Percentiles rank a stretch among this genome's conserved stretches.
Conservation (phyloP, 495 filamentous ascomycete species). For the Penicillium bialowiezense region DNA sequence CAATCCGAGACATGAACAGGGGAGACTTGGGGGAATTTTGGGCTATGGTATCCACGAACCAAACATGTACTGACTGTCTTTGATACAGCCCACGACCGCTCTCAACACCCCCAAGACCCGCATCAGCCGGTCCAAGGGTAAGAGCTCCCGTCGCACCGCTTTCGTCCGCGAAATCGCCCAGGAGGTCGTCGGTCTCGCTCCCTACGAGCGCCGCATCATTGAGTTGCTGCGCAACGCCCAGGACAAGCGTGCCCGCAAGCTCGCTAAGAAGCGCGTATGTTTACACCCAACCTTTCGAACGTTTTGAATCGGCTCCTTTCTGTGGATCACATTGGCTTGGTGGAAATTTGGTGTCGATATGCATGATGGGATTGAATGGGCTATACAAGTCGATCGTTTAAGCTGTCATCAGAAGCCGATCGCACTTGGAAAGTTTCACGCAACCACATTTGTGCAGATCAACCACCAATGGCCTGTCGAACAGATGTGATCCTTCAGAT, state of each 20-base stretch:
- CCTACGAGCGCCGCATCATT: slow-evolving; percentile 97
- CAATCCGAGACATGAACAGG: background rate
- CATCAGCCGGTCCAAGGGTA: slow-evolving; percentile 86
- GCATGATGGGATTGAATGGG: background rate
- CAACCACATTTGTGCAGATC: background rate
- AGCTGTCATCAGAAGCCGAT: background rate
- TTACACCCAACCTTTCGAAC: background rate
- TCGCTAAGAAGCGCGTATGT: slow-evolving; percentile 96
- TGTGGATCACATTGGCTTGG: slow-evolving; percentile 2
- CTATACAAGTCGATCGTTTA: background rate
- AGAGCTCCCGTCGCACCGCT: slow-evolving; percentile 85
- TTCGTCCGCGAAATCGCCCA: slow-evolving; percentile 94
- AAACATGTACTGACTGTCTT: slow-evolving; percentile 33
- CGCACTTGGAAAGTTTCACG: background rate
- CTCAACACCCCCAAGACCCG: slow-evolving; percentile 76
- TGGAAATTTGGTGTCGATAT: background rate
- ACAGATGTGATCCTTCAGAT: background rate
- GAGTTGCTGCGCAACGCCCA: slow-evolving; percentile 98
- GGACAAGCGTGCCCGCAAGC: slow-evolving; percentile 98
- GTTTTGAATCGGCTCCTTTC: background rate
- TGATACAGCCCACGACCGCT: slow-evolving; percentile 81
- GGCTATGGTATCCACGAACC: background rate
- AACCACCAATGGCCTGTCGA: background rate
- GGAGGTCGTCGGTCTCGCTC: slow-evolving; percentile 88
- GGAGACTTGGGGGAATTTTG: background rate